Evolutionary conservation across 139 green algal genomes (phyloP), one percentile per base, ranked within the genome.

Genomic region (Tetradesmus lagerheimii): DNA sequence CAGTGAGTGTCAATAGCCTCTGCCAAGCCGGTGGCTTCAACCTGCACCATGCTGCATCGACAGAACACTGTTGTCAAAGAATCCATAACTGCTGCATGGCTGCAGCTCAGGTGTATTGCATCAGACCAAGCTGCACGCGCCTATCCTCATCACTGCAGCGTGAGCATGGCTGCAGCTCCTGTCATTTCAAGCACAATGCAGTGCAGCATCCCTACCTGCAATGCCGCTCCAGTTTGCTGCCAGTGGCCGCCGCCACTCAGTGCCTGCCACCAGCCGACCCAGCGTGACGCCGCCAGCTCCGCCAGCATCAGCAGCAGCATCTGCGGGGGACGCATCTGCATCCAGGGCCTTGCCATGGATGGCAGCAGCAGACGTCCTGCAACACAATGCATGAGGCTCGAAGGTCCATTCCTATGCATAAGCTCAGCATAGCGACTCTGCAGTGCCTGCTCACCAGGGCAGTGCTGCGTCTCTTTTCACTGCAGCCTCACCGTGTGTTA

Each of bases 241-340:
- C 20, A 99, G 82, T 16, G 97, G 95, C 8, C 97, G 94, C 77
- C 93, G 84, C 77, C 96, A 99, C 92, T 99, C 98, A 20, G 90
- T 80, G 1, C 92, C 93, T 81, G 77, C 66, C 31, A 81, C 86
- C 39, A 84, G 15, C 8, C 90, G 90, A 35, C 53, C 94, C 84
- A 89, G 62, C 34, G 57, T 86, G 37, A 90, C 76, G 74, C n/a
- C 81, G 77, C 27, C 87, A 27, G 75, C 85, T 18, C 27, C 25
- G 18, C 64, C 31, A 38, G 23, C 78, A 45, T 45, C 80, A 74
- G 45, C 80, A 78, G 81, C 53, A 77, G 39, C 80, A 39, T 31
- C 80, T 74, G 81, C 45, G 31, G 81, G 64, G 27, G 83, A 64
- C 0, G 43, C 83, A 5, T 93, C 92, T 20, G 64, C 85, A 76